Conservation (phyloP, 2,329 filamentous ascomycete genomes). For the Thermomyces lanuginosus region DNA sequence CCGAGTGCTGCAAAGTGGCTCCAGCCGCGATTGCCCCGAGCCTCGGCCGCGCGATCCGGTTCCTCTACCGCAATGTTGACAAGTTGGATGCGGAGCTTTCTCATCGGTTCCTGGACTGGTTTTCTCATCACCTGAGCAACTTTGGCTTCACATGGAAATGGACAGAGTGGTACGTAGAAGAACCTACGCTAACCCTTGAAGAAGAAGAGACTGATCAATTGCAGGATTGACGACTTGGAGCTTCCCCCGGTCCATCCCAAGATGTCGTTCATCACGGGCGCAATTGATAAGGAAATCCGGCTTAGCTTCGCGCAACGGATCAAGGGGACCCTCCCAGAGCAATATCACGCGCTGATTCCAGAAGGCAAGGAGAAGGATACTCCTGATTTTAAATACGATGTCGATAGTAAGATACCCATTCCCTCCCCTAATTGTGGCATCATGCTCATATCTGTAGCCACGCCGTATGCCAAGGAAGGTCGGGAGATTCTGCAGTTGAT, state of each 20-base stretch:
- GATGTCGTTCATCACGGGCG: slow-evolving; percentile 83
- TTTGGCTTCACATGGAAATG: slow-evolving; percentile 99
- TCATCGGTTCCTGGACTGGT: slow-evolving; percentile 91
- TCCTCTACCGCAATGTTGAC: slow-evolving; percentile 67
- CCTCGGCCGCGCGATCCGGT: slow-evolving; percentile 81
- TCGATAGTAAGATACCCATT: slow-evolving; percentile 43
- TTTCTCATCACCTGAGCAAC: slow-evolving; percentile 92
- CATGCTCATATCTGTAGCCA: slow-evolving; percentile 34
- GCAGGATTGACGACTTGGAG: slow-evolving; percentile 60
- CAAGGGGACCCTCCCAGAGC: slow-evolving; percentile 74
- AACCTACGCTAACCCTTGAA: background rate
- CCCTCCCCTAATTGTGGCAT: background rate
- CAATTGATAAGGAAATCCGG: slow-evolving; percentile 90
- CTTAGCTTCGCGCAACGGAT: slow-evolving; percentile 93
- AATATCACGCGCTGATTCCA: slow-evolving; percentile 65
- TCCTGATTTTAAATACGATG: slow-evolving; percentile 83
- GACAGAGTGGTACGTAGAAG: slow-evolving; percentile 61
- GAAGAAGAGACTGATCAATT: background rate
- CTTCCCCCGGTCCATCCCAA: slow-evolving; percentile 64
- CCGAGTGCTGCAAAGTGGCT: slow-evolving; percentile 87
- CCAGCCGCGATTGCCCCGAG: slow-evolving; percentile 93
- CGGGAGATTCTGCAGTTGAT: slow-evolving; percentile 64
- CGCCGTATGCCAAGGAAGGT: slow-evolving; percentile 71
- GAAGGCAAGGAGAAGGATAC: slow-evolving; percentile 85
- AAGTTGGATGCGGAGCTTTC: slow-evolving; percentile 73